phyloP scores from a whole-genome alignment of 306 rosid genomes.

The Malus sylvestris region DNA sequence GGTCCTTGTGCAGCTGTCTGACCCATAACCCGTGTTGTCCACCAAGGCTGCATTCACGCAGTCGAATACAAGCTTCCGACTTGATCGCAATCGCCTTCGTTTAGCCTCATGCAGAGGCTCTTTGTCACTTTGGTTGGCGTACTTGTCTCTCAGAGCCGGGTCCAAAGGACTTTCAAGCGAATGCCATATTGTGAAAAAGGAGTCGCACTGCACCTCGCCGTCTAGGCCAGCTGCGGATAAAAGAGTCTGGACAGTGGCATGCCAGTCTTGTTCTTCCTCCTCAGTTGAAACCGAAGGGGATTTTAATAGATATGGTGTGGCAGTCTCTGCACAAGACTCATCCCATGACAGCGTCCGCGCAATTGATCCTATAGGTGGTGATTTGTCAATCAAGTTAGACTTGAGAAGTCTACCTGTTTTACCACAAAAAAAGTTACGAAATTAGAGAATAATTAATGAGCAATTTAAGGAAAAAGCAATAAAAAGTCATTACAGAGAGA shows the following conservation, averaged over 20 bases:
- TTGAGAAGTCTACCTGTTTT: slow-evolving; percentile 42
- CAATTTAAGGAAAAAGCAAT: background rate
- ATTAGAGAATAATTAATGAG: slow-evolving; percentile 4
- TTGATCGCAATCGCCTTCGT: slow-evolving; percentile 64
- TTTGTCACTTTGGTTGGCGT: slow-evolving; percentile 34
- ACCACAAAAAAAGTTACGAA: slow-evolving; percentile 4
- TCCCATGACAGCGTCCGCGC: slow-evolving; percentile 79
- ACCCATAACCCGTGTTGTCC: slow-evolving; percentile 48
- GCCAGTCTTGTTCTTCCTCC: slow-evolving; percentile 67
- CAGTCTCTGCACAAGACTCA: slow-evolving; percentile 46
- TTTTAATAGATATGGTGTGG: slow-evolving; percentile 42
- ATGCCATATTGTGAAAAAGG: slow-evolving; percentile 48
- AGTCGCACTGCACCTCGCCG: slow-evolving; percentile 28
- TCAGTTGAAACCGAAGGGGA: slow-evolving; percentile 41
- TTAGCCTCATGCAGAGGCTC: slow-evolving; percentile 61
- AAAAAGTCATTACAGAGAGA: background rate
- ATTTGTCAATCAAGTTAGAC: slow-evolving; percentile 88
- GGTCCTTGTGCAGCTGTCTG: slow-evolving; percentile 21
- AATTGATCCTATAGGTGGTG: slow-evolving; percentile 91
- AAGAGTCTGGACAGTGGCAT: slow-evolving; percentile 47
- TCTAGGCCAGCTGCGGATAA: slow-evolving; percentile 61
- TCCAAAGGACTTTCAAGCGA: slow-evolving; percentile 73
- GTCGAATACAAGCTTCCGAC: slow-evolving; percentile 72
- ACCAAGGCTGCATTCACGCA: slow-evolving; percentile 49
- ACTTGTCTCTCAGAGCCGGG: slow-evolving; percentile 74